Percentiles rank a stretch among this genome's conserved stretches.
Evolutionary conservation across 805 yeast genomes (phyloP).

Genomic region (Maudiozyma serrabonitensis): DNA sequence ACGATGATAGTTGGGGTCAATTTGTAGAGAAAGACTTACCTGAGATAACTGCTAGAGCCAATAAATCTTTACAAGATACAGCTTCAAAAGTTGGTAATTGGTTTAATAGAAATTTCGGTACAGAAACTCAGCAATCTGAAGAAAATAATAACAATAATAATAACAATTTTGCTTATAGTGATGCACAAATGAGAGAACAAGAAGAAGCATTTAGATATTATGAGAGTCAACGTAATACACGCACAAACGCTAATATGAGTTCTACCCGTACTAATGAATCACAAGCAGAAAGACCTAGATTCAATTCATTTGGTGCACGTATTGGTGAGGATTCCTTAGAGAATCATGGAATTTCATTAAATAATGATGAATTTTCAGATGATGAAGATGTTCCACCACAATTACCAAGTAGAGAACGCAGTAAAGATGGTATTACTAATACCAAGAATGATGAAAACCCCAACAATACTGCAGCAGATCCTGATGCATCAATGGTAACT

Average conservation of each 20-base stretch:
- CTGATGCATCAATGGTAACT: conserved; percentile 5
- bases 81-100: conserved; percentile 65
- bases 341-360: conserved; percentile 25
- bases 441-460: neutral
- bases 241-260: neutral
- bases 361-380: conserved; percentile 25
- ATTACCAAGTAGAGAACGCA: conserved; percentile 18
- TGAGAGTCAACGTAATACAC: conserved; percentile 6
- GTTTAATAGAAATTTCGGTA: conserved; percentile 44
- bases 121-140: conserved; percentile 4
- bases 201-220: conserved; percentile 11
- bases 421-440: neutral
- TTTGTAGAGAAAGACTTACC: conserved; percentile 47
- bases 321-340: conserved; percentile 24
- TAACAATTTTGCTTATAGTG: conserved; percentile 1
- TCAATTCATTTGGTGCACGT: conserved; percentile 28
- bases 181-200: conserved; percentile 9
- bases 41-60: conserved; percentile 55
- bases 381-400: conserved; percentile 29
- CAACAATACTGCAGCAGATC: neutral
- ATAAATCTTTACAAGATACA: conserved; percentile 75
- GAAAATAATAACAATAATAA: neutral
- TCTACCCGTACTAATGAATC: neutral
- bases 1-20: conserved; percentile 42
- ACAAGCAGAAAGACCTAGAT: conserved; percentile 19